Evolutionary conservation across 352 stramenopile species (phyloP).

Genomic region (Phytophthora tubulina): DNA sequence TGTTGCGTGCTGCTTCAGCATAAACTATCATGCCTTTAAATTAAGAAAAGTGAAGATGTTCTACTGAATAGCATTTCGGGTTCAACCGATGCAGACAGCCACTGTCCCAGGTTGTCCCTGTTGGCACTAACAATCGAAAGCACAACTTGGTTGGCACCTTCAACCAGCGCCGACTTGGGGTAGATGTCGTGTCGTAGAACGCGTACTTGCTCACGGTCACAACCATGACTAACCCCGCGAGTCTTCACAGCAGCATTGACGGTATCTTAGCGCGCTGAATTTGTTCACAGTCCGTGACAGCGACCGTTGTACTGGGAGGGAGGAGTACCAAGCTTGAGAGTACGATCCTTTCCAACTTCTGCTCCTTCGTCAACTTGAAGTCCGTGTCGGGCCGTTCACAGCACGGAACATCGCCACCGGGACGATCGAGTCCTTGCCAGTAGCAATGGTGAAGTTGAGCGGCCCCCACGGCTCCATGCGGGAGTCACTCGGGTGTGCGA

Average conservation of each 20-base stretch:
- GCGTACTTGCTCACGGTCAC: slow-evolving; percentile 58
- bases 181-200: slow-evolving; percentile 49
- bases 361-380: slow-evolving; percentile 45
- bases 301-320: slow-evolving; percentile 56
- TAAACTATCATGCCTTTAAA: no score
- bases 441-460: slow-evolving; percentile 44
- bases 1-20: no score
- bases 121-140: slow-evolving; percentile 57
- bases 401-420: slow-evolving; percentile 61
- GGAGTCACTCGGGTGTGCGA: slow-evolving; percentile 58
- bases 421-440: slow-evolving; percentile 41
- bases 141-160: slow-evolving; percentile 46
- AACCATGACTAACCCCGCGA: slow-evolving; percentile 55
- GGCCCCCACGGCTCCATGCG: slow-evolving; percentile 48
- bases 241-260: slow-evolving; percentile 51
- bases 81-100: slow-evolving; percentile 57
- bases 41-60: no score
- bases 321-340: slow-evolving; percentile 54
- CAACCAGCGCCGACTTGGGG: slow-evolving; percentile 45
- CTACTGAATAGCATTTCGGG: no score
- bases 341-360: slow-evolving; percentile 37
- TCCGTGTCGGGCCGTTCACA: slow-evolving; percentile 56
- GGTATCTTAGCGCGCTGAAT: slow-evolving; percentile 41
- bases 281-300: slow-evolving; percentile 49
- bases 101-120: slow-evolving; percentile 46